Evolutionary conservation across 2,329 filamentous ascomycete species (phyloP).

Genomic region (Colletotrichum aenigma): DNA sequence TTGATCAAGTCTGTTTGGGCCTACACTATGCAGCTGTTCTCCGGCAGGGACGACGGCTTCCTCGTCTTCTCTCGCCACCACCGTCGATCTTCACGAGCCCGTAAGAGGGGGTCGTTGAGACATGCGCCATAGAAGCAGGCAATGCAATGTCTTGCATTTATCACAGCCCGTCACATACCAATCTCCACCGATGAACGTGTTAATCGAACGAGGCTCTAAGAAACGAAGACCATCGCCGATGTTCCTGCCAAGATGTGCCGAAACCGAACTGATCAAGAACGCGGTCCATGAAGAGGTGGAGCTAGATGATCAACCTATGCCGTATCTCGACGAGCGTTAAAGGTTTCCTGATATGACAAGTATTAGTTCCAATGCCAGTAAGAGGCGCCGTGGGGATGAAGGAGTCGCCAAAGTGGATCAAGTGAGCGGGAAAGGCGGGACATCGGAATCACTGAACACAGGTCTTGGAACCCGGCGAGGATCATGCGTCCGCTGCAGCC

Average conservation of each 20-base stretch:
- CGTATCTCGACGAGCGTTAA: background rate
- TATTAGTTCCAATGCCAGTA: background rate
- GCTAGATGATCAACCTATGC: background rate
- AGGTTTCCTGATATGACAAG: background rate
- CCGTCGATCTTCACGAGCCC: background rate
- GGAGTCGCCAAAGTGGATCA: background rate
- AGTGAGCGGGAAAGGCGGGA: background rate
- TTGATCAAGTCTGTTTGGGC: background rate
- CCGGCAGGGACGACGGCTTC: background rate
- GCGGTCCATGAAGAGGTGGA: background rate
- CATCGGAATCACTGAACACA: background rate
- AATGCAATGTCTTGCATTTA: background rate
- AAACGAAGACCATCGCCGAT: background rate
- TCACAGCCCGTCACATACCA: background rate
- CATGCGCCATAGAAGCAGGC: background rate
- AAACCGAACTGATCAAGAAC: background rate
- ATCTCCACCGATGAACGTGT: background rate
- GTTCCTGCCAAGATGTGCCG: conserved; percentile 2
- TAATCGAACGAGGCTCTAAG: background rate
- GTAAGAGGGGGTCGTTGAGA: background rate
- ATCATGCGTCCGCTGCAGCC: background rate
- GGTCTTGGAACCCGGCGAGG: background rate
- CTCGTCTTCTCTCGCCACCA: background rate
- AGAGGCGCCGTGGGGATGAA: background rate
- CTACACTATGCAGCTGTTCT: background rate